phyloP scores from a whole-genome alignment of 208 protist genomes.

The Vickermania ingenoplastis region DNA sequence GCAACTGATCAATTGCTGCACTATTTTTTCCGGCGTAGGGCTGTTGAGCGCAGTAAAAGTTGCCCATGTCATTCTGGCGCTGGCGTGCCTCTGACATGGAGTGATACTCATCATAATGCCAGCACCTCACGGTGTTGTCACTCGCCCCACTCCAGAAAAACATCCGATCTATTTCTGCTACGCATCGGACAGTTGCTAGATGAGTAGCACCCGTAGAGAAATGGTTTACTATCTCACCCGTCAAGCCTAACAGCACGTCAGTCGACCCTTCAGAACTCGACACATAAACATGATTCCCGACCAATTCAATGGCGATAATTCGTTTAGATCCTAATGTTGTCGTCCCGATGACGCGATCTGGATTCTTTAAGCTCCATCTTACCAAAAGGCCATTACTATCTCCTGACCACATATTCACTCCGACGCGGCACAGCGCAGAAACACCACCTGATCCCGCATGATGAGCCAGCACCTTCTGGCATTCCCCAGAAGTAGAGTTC shows the following conservation, averaged over 20 bases:
- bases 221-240: background rate
- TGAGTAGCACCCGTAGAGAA: slow-evolving; percentile 9
- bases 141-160: slow-evolving; percentile 58
- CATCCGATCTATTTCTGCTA: slow-evolving; percentile 60
- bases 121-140: slow-evolving; percentile 67
- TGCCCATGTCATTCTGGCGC: slow-evolving; percentile 71
- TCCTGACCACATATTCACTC: slow-evolving; percentile 81
- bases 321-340: background rate
- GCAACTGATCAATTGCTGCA: slow-evolving; percentile 48
- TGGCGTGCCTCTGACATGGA: slow-evolving; percentile 48
- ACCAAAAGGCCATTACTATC: slow-evolving; percentile 51
- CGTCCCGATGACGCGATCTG: slow-evolving; percentile 1
- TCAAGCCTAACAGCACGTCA: background rate
- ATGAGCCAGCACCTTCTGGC: background rate
- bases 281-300: background rate
- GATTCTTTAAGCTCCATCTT: slow-evolving; percentile 55
- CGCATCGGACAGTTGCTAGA: slow-evolving; percentile 35
- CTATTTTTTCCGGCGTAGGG: slow-evolving; percentile 55
- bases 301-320: background rate
- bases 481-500: slow-evolving; percentile 36
- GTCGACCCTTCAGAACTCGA: background rate
- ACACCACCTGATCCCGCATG: slow-evolving; percentile 23
- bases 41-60: slow-evolving; percentile 64
- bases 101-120: slow-evolving; percentile 81
- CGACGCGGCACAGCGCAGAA: slow-evolving; percentile 68